Evolutionary conservation across 805 yeast genomes (phyloP), one percentile per base, ranked within the genome.

Genomic region (Brettanomyces bruxellensis): DNA sequence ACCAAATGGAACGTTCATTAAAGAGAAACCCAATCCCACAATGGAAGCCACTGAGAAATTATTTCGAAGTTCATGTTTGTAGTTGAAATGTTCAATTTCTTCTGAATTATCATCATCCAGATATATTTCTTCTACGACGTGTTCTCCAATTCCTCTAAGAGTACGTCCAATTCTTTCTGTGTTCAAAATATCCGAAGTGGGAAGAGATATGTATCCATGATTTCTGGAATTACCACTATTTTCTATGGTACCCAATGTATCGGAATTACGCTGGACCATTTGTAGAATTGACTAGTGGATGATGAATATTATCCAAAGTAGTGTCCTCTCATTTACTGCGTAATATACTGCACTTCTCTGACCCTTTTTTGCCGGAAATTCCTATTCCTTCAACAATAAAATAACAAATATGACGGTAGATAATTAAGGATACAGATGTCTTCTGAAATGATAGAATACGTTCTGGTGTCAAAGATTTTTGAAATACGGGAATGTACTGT

Each of bases 1-100:
- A 1, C 91, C 89, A 54, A 84, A 73, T 0, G 90, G 91, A 0
- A 87, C 90, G 38, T 87, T 86, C 90, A 86, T 83, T 32, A 86
- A 65, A 1, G 89, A 79, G 59, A 86, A 84, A 0, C 93, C 91
- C 24, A 86, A 66, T 4, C 93, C 95, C 23, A 86, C 76, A 40
- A 86, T 78, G 0, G 90, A 81, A 1, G 79, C 68, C 9, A 83
- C 81, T 0, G 86, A 80, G 47, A 85, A 70, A 50, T 82, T 79
- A 53, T 87, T 71, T 49, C 78, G 79, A 49, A 86, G 66, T 41
- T 81, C 85, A 58, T 83, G 89, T 53, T 82, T 81, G 59, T 86
- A 85, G 46, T 78, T 77, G 68, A 85, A 83, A 55, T 80, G 84
- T 51, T 83, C 89, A 12, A 83, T 78, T 8, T 73, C 74, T 53